These are phyloP conservation scores for Russula earlei DNA, from an alignment of 768 basidiomycete species.

Conservation along the genomic window DNA sequence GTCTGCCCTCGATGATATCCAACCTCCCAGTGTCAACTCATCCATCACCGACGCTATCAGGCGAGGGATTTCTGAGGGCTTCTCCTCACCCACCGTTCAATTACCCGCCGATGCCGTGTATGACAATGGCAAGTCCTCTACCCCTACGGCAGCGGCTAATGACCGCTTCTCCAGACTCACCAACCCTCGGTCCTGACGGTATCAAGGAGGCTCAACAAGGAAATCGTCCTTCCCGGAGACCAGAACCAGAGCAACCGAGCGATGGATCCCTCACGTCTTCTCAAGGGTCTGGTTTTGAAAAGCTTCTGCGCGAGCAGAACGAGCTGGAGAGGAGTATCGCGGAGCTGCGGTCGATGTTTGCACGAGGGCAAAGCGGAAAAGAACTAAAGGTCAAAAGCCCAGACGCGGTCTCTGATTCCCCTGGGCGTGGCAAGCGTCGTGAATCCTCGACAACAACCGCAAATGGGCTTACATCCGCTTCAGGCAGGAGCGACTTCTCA, in stretches of 20 bases:
- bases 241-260: neutral
- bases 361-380: constrained; percentile 1
- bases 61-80: neutral
- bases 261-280: constrained; percentile 16
- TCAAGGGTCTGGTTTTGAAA: constrained; percentile 24
- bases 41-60: neutral
- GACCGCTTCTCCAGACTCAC: constrained; percentile 1
- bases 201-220: neutral
- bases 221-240: neutral
- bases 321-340: constrained; percentile 60
- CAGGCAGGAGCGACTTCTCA: constrained; percentile 45
- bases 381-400: neutral
- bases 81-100: neutral
- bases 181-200: neutral
- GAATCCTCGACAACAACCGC: constrained; percentile 6
- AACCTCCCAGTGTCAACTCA: constrained; percentile 4
- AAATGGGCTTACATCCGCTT: constrained; percentile 14
- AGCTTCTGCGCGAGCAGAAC: constrained; percentile 48
- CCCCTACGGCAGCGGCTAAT: neutral
- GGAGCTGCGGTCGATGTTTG: constrained; percentile 37
- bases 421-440: neutral
- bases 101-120: neutral
- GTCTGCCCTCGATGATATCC: neutral
- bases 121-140: neutral
- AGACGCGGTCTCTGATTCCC: neutral